These are phyloP conservation scores for Russula dissimulans DNA, from an alignment of 768 basidiomycete species.

Conservation along the genomic window DNA sequence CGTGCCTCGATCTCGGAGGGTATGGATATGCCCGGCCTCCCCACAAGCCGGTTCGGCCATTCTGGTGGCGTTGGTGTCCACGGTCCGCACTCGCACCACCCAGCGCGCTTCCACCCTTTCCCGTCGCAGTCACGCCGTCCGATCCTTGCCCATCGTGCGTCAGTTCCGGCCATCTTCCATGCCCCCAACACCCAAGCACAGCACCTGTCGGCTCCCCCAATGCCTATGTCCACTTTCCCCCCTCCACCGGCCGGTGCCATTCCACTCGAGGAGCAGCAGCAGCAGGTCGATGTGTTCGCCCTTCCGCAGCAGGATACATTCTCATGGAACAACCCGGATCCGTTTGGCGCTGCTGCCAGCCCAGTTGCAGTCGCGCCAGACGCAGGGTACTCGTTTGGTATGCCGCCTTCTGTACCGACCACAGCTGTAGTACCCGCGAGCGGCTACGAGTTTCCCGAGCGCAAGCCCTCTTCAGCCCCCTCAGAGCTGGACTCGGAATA, in stretches of 20 bases:
- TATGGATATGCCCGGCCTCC: conserved; percentile 11
- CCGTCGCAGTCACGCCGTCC: conserved; percentile 10
- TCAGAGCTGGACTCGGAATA: conserved; percentile 8
- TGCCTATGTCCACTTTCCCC: neutral
- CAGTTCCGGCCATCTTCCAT: conserved; percentile 15
- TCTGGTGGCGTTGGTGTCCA: neutral
- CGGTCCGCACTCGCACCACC: neutral
- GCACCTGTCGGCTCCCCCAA: neutral
- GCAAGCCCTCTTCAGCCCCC: conserved; percentile 8
- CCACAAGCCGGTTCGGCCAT: neutral
- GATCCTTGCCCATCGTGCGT: conserved; percentile 17
- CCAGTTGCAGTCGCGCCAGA: conserved; percentile 12
- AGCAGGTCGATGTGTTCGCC: neutral
- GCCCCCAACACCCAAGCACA: neutral
- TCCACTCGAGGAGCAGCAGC: conserved; percentile 8
- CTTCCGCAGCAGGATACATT: conserved; percentile 1
- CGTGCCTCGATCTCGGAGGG: conserved; percentile 15
- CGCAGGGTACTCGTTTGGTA: conserved; percentile 17
- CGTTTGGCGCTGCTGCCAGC: conserved; percentile 4
- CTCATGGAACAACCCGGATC: conserved; percentile 17
- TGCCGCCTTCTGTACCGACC: neutral
- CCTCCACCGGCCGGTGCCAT: conserved; percentile 1
- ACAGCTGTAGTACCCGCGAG: neutral
- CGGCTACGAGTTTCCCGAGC: conserved; percentile 17
- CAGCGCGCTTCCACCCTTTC: conserved; percentile 11